Percentiles rank a stretch among this genome's conserved stretches.
Conservation (phyloP, 208 protist species). For the Crithidia mellificae region DNA sequence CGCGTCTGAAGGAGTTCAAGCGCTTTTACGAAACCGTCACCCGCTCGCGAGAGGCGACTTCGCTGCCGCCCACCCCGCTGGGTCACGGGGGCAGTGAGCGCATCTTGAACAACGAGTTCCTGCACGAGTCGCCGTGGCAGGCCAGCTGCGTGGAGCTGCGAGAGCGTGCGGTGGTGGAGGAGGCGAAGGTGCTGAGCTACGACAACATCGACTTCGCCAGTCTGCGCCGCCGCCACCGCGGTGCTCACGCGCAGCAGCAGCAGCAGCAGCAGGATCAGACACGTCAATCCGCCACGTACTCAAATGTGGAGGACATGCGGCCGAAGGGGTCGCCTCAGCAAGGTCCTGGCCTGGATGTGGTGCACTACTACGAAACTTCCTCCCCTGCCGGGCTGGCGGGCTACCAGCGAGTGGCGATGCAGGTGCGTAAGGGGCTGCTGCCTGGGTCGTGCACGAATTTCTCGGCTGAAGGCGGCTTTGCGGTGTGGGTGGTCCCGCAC, state of each 20-base stretch:
- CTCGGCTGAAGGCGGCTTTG: conserved; percentile 34
- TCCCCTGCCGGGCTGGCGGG: conserved; percentile 31
- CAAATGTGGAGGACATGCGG: conserved; percentile 32
- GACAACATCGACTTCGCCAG: conserved; percentile 32
- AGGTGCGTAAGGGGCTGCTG: conserved; percentile 29
- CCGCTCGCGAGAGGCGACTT: conserved; percentile 12
- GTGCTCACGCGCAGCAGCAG: background rate
- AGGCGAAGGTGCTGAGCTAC: conserved; percentile 27
- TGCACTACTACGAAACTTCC: conserved; percentile 44
- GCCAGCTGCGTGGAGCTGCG: conserved; percentile 40
- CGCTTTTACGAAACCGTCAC: conserved; percentile 35
- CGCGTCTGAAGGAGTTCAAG: conserved; percentile 23
- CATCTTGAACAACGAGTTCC: conserved; percentile 37
- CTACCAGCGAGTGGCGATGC: conserved; percentile 32
- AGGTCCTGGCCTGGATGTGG: conserved; percentile 34
- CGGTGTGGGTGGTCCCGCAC: conserved; percentile 37
- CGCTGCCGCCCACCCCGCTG: conserved; percentile 28
- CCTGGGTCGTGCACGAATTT: conserved; percentile 35
- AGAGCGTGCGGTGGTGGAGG: conserved; percentile 26
- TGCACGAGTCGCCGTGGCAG: conserved; percentile 40
- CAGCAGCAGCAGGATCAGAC: no score
- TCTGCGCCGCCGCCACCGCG: conserved; percentile 11
- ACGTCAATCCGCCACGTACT: conserved; percentile 12
- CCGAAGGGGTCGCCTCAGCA: conserved; percentile 1
- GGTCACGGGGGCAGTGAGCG: conserved; percentile 36